Conservation (phyloP, 2,329 filamentous ascomycete genomes). For the Amylocarpus encephaloides region DNA sequence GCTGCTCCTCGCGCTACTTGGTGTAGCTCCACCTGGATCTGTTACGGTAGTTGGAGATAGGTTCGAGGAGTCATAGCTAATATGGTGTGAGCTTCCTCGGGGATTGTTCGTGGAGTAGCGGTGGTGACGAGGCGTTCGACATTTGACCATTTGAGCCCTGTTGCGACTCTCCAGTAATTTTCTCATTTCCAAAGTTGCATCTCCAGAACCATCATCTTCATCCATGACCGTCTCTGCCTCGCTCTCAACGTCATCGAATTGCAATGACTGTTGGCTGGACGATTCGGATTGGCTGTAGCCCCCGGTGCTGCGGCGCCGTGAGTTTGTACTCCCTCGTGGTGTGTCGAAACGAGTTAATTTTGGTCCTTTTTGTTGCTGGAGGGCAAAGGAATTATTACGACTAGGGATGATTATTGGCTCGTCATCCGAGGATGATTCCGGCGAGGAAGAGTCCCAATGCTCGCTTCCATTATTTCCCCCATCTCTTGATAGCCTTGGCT, state of each 20-base stretch:
- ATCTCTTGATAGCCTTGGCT: conserved; percentile 16
- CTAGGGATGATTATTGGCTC: conserved; percentile 61
- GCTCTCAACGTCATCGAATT: conserved; percentile 39
- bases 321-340: conserved; percentile 11
- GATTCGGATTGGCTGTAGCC: conserved; percentile 29
- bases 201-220: conserved; percentile 41
- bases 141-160: conserved; percentile 18
- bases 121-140: conserved; percentile 20
- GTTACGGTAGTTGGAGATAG: conserved; percentile 48
- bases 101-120: conserved; percentile 18
- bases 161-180: conserved; percentile 39
- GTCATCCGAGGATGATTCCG: conserved; percentile 53
- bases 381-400: conserved; percentile 47
- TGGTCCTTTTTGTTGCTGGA: conserved; percentile 24
- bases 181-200: conserved; percentile 54
- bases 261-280: conserved; percentile 25
- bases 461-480: conserved; percentile 21
- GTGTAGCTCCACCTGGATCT: conserved; percentile 42
- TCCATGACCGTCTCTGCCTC: conserved; percentile 54
- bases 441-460: conserved; percentile 41
- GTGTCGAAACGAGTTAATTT: conserved; percentile 24
- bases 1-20: conserved; percentile 33
- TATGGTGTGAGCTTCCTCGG: conserved; percentile 18
- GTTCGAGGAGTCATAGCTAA: conserved; percentile 29
- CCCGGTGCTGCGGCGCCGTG: conserved; percentile 21